Base-by-base conservation (phyloP, 805 yeast genomes). In the Torulaspora gathmanii region DNA sequence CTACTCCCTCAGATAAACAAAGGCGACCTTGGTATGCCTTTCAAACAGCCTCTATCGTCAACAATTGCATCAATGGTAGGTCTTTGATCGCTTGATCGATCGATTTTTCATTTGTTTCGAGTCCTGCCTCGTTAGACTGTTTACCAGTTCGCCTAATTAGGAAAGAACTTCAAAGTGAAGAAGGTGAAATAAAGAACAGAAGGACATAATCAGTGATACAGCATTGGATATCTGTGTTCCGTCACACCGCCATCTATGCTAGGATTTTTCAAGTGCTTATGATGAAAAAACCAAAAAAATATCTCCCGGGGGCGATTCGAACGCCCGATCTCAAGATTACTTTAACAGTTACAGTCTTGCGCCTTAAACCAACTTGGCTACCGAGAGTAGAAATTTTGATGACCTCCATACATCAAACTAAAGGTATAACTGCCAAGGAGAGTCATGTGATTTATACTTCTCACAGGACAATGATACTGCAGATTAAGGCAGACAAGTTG, bases 231-330 rank as follows among this genome's bases (percentile, higher is more conserved):
- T 6, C 27, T 25, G 10, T 10, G 27, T 2, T 27, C 30, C 15
- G 2, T 13, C 6, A 27, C 6, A 27, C 2, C 12, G 30, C 15
- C 15, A 11, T n/a, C n/a, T n/a, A n/a, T n/a, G n/a, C n/a, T n/a
- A 27, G 3, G 5, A 12, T 27, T 11, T 11, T 12, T 2, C n/a
- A n/a, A 29, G 5, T 3, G 33, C 15, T 13, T 29, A 4, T 29
- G 4, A 1, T n/a, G 3, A 7, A 15, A 2, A 13, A 15, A 37
- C 37, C n/a, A n/a, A n/a, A 46, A 45, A 47, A 47, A 45, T 28
- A 47, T 50, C 54, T 50, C 54, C 44, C 54, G 54, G 54, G 54
- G 54, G 54, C 47, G 54, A 50, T 40, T 50, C 54, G 54, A 50
- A 50, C 54, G 47, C 54, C 54, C 54, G 54, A 50, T 50, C 37